Base-by-base conservation (phyloP, 306 rosid genomes). In the Rosa chinensis region DNA sequence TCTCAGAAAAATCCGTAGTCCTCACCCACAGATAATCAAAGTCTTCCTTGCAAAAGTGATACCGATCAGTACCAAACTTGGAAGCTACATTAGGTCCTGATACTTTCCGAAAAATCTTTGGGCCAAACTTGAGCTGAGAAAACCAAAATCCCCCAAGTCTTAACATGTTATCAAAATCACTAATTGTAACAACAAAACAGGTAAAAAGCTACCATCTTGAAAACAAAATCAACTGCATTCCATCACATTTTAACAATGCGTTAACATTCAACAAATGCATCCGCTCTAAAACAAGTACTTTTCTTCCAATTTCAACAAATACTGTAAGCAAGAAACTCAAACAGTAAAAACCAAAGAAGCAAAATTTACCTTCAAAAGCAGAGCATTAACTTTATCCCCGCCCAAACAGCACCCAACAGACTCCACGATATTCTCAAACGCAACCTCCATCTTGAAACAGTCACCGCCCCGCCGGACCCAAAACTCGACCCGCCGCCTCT, bases 1-100 rank as follows among this genome's bases (percentile, higher is more conserved):
- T 56, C 20, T 79, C 69, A 1, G 97, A 85, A 74, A 94, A 91
- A 77, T 94, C 99, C 0, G 94, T 89, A 2, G 94, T 83, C 10
- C 97, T 92, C 81, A 91, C 90, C 99, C 99, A 94, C 56, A 79
- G 82, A 89, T 85, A 90, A 66, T 87, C 92, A 68, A 78, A 83
- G 80, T 94, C 94, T 56, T 92, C 97, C 88, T 87, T 91, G 81
- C 94, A 92, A 20, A 85, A 79, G 61, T 82, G 91, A 84, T 89
- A 94, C 72, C 93, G 87, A 75, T 85, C 93, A 68, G 84, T 70
- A 49, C 64, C 76, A 78, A 89, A 92, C 81, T 47, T 92, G 4
- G 88, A 44, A n/a, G 77, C 73, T 74, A 94, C 77, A 69, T 82
- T 47, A 49, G 94, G 87, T 59, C 98, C 97, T 18, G 81, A 70